Evolutionary conservation across 2,329 filamentous ascomycete genomes (phyloP), one percentile per base, ranked within the genome.

Genomic region (Cytospora schulzeri): DNA sequence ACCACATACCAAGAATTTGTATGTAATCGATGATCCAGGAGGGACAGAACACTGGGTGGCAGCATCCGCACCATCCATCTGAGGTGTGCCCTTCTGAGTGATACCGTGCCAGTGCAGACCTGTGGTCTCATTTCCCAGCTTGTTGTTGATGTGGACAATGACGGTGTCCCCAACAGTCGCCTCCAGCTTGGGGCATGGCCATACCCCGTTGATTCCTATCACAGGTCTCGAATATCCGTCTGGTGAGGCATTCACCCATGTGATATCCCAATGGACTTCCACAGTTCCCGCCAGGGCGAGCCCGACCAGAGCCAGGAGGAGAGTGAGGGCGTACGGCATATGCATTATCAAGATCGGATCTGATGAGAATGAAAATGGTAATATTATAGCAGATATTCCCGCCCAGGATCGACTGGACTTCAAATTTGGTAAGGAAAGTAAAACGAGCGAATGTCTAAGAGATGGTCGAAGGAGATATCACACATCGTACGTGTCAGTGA

Each of bases 31-130:
- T n/a, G 75, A 74, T 5, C 81, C 83, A 0, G 85, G 82, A 4
- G 79, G 76, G 22, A 88, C 78, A 0, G 81, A 72, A 68, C 83
- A 86, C 69, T 88, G 85, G 1, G 83, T 84, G 5, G 84, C 79
- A 17, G 78, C 79, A 2, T 75, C 76, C 2, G 84, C 80, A 0
- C 88, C 88, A 72, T 90, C 88, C 81, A 88, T 87, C 35, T 81
- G 75, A 6, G 75, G 77, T 1, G 82, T 85, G 41, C 78, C 78
- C 69, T 80, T 76, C 74, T 86, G 83, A 72, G 77, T 81, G 66
- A 88, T 73, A 28, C 87, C 87, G 72, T 89, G 87, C 73, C 85
- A 89, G 73, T 80, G 82, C 1, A 85, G 66, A 52, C 81, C 80
- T 5, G 82, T 82, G 4, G 79, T 80, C 71, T 85, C 76, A 70